Evolutionary conservation across 805 yeast genomes (phyloP).

Genomic region (Cyberlindnera xylosilytica): DNA sequence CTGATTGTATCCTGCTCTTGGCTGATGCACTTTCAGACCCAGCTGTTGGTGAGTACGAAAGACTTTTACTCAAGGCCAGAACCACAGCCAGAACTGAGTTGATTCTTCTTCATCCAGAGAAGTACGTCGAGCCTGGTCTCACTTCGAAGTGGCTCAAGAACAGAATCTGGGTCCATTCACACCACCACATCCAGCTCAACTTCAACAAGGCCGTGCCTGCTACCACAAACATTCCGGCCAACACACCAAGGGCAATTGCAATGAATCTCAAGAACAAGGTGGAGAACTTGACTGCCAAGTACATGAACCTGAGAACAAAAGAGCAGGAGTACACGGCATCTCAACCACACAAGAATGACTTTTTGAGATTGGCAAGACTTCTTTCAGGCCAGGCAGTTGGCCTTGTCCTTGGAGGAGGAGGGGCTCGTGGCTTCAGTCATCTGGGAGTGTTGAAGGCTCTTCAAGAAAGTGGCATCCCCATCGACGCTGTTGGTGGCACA

Average conservation of each 20-base stretch:
- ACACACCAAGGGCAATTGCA: constrained; percentile 20
- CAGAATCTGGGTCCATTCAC: constrained; percentile 88
- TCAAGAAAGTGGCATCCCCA: constrained; percentile 90
- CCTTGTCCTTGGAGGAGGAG: constrained; percentile 94
- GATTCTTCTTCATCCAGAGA: constrained; percentile 78
- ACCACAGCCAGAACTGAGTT: constrained; percentile 88
- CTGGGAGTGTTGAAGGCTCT: constrained; percentile 87
- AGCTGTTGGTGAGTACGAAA: constrained; percentile 81
- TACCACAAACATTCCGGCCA: constrained; percentile 4
- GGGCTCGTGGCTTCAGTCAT: constrained; percentile 92
- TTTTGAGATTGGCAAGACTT: constrained; percentile 83
- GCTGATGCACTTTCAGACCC: constrained; percentile 81
- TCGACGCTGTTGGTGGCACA: constrained; percentile 93
- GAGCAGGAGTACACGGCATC: constrained; percentile 27
- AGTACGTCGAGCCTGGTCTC: constrained; percentile 78
- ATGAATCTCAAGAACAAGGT: constrained; percentile 33
- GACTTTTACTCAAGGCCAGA: constrained; percentile 65
- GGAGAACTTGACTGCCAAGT: constrained; percentile 34
- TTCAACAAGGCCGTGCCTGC: constrained; percentile 16
- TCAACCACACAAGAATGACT: constrained; percentile 75
- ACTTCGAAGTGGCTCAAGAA: constrained; percentile 82
- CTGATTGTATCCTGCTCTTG: constrained; percentile 85
- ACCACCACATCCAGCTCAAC: constrained; percentile 84
- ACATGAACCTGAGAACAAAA: constrained; percentile 14
- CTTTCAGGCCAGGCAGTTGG: constrained; percentile 94